Base-by-base conservation (phyloP, 768 basidiomycete species). In the Lactarius akahatsu region DNA sequence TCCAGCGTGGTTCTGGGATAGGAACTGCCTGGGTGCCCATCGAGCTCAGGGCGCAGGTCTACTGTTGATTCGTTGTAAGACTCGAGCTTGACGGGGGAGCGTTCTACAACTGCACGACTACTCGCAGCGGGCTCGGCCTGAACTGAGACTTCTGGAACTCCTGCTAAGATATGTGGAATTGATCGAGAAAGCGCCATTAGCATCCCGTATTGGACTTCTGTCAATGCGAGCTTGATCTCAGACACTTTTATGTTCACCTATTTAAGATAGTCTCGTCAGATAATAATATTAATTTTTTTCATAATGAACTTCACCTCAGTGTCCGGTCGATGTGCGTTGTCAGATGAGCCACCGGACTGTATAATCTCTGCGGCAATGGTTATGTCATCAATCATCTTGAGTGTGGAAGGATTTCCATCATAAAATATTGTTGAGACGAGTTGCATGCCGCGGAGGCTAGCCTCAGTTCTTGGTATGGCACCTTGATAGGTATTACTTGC, bases 321-420 rank as follows among this genome's bases (percentile, higher is more conserved):
- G 70, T 90, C 91, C 1, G 96, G 93, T 63, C 79, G 77, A 41
- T 82, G 79, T 65, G 76, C 74, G n/a, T 73, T 72, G 20, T 85
- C 81, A 71, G 91, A 81, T 50, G 86, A 80, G 16, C 78, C 80
- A 57, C 78, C 80, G 7, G 78, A 82, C 76, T 96, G 93, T 30
- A 85, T 76, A 59, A 95, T 77, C 30, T 89, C 83, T 10, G 90
- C 84, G 4, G 78, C 78, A 65, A 98, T 82, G 65, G 90, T 81
- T 57, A 97, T 94, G 72, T 96, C 91, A 70, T 97, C 93, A 40
- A 99, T 90, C 71, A 99, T 93, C 76, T 92, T 94, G 64, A 98
- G 81, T 1, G 76, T 79, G 20, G 84, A 82, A 15, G 79, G 68
- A 67, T 81, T 82, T 16, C 81, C 80, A 47, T 81, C 77, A 69